A percentile compares a stretch with the other conserved stretches of the same genome.
Evolutionary conservation across 345 rosid genomes (phyloP).

Genomic region (Anacardium occidentale): DNA sequence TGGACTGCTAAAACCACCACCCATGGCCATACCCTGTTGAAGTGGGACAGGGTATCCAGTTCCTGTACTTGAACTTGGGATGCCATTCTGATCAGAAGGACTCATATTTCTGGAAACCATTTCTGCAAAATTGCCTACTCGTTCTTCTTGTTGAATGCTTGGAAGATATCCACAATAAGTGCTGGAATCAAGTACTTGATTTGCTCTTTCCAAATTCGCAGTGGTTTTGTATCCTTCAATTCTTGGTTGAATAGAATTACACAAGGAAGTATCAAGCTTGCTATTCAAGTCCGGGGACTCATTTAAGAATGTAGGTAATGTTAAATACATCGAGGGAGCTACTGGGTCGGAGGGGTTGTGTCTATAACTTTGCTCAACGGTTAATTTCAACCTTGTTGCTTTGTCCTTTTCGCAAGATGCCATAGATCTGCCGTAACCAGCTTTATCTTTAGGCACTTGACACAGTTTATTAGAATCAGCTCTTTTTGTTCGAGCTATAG

Average conservation of each 20-base stretch:
- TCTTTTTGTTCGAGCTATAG: conserved; percentile 27
- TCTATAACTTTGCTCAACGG: conserved; percentile 23
- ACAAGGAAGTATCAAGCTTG: conserved; percentile 30
- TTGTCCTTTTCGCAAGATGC: conserved; percentile 19
- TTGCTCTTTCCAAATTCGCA: conserved; percentile 22
- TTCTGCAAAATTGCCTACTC: conserved; percentile 26
- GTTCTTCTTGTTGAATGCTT: conserved; percentile 32
- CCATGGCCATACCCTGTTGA: conserved; percentile 27
- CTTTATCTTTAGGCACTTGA: conserved; percentile 18
- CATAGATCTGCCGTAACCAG: conserved; percentile 21
- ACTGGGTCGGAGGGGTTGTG: conserved; percentile 24
- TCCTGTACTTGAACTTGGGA: conserved; percentile 25
- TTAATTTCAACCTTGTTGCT: conserved; percentile 23
- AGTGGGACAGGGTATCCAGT: conserved; percentile 33
- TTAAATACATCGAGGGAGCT: conserved; percentile 39
- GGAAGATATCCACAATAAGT: conserved; percentile 35
- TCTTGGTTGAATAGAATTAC: conserved; percentile 31
- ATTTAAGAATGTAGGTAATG: conserved; percentile 28
- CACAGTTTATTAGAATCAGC: conserved; percentile 12
- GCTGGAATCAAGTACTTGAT: conserved; percentile 29
- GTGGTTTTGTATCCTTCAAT: conserved; percentile 22
- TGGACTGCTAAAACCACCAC: conserved; percentile 24
- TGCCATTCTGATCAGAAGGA: conserved; percentile 21
- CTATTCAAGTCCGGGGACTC: conserved; percentile 22
- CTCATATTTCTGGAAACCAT: conserved; percentile 20